Percentiles rank a stretch among this genome's conserved stretches.
phyloP scores from a whole-genome alignment of 306 rosid genomes.

The Prunus kanzakura region DNA sequence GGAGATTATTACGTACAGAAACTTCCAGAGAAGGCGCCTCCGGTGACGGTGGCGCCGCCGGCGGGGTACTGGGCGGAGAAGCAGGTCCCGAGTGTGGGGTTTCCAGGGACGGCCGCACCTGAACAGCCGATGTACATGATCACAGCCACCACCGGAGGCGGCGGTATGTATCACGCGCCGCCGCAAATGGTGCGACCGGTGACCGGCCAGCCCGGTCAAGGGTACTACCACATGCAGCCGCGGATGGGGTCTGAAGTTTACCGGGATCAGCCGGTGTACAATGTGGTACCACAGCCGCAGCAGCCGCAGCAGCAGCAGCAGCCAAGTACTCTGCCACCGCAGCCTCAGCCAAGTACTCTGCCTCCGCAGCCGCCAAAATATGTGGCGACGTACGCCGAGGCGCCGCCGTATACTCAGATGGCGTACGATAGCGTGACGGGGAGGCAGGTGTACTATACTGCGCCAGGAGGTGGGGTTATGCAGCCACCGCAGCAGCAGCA shows the following conservation, averaged over 20 bases:
- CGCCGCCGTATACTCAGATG: slow-evolving; percentile 31
- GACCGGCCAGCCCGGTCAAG: slow-evolving; percentile 41
- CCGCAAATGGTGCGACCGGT: slow-evolving; percentile 55
- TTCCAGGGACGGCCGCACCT: slow-evolving; percentile 33
- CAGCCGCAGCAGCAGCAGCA: slow-evolving; percentile 19
- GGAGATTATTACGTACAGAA: slow-evolving; percentile 66
- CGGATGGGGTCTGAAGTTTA: slow-evolving; percentile 56
- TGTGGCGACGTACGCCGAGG: slow-evolving; percentile 45
- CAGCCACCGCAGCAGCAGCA: slow-evolving; percentile 26
- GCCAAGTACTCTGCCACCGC: slow-evolving; percentile 33
- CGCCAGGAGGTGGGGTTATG: slow-evolving; percentile 42
- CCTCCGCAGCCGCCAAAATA: slow-evolving; percentile 44
- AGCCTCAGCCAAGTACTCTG: slow-evolving; percentile 28
- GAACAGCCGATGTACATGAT: slow-evolving; percentile 68
- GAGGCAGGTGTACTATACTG: slow-evolving; percentile 74
- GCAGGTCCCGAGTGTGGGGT: slow-evolving; percentile 44
- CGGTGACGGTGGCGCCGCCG: slow-evolving; percentile 8
- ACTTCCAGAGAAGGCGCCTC: slow-evolving; percentile 48
- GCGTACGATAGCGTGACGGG: slow-evolving; percentile 61
- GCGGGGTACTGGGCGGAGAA: slow-evolving; percentile 65
- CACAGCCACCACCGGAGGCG: slow-evolving; percentile 42
- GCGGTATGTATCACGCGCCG: slow-evolving; percentile 43
- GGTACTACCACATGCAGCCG: slow-evolving; percentile 60
- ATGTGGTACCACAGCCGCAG: slow-evolving; percentile 28
- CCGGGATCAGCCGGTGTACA: slow-evolving; percentile 73